Percentiles rank a stretch among this genome's conserved stretches.
These are phyloP conservation scores for Puccinia horiana DNA, from an alignment of 1,284 basidiomycete genomes.

Conservation along the genomic window DNA sequence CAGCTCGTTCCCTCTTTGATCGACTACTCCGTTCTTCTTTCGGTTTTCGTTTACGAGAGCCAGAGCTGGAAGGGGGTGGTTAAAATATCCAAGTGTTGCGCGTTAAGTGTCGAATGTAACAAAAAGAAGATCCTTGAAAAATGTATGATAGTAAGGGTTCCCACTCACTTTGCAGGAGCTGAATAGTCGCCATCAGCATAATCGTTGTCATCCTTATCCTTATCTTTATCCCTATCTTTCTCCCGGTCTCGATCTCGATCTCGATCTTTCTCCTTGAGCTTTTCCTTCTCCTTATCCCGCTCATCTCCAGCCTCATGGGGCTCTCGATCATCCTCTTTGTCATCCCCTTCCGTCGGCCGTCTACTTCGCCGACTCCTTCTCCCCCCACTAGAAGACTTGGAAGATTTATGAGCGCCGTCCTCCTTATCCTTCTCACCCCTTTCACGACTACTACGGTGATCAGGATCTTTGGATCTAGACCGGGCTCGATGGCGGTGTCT, in stretches of 20 bases:
- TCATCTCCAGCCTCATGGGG: slow-evolving; percentile 29
- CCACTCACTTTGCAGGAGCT: slow-evolving; percentile 16
- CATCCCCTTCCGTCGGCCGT: slow-evolving; percentile 10
- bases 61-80: neutral
- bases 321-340: slow-evolving; percentile 31
- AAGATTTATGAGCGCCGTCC: slow-evolving; percentile 19
- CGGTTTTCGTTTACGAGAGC: slow-evolving; percentile 42
- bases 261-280: slow-evolving; percentile 31
- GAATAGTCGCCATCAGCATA: slow-evolving; percentile 38
- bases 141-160: neutral
- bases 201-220: slow-evolving; percentile 37
- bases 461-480: slow-evolving; percentile 44
- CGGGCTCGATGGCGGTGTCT: slow-evolving; percentile 44
- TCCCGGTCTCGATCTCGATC: slow-evolving; percentile 29
- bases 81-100: neutral
- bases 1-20: slow-evolving; percentile 45
- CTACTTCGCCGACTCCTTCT: slow-evolving; percentile 48
- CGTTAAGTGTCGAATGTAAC: neutral
- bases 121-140: neutral
- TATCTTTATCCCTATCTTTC: slow-evolving; percentile 9
- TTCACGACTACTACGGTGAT: slow-evolving; percentile 45
- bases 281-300: slow-evolving; percentile 33
- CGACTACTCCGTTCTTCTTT: slow-evolving; percentile 46
- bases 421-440: slow-evolving; percentile 47
- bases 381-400: slow-evolving; percentile 5